Conservation (phyloP, 768 basidiomycete species). For the Auriculariales sp. region DNA sequence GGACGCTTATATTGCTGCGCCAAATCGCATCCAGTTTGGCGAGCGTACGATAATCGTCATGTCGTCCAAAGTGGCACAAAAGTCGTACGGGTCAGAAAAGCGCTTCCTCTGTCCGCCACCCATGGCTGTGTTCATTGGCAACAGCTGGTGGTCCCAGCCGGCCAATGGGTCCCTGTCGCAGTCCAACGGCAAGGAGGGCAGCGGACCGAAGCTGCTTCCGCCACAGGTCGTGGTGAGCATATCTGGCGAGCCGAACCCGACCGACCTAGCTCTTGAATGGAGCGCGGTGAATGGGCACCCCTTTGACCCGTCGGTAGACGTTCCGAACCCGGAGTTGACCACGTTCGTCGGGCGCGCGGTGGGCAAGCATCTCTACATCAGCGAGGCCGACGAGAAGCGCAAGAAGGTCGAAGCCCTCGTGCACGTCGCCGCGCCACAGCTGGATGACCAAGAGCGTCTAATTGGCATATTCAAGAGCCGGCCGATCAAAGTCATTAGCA, state of each 20-base stretch:
- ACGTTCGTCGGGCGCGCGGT: constrained; percentile 89
- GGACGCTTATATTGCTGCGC: constrained; percentile 71
- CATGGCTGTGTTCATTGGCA: constrained; percentile 86
- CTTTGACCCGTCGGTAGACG: constrained; percentile 50
- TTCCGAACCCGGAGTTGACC: constrained; percentile 58
- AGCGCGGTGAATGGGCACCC: constrained; percentile 70
- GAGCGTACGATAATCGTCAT: constrained; percentile 92
- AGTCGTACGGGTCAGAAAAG: constrained; percentile 93
- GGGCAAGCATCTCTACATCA: constrained; percentile 90
- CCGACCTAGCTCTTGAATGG: constrained; percentile 82
- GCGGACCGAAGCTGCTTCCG: constrained; percentile 59
- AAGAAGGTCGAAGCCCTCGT: constrained; percentile 91
- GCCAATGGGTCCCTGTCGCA: constrained; percentile 55
- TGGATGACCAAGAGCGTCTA: constrained; percentile 66
- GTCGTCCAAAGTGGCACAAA: constrained; percentile 96
- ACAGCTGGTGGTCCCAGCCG: constrained; percentile 90
- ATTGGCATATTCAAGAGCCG: constrained; percentile 84
- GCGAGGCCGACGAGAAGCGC: constrained; percentile 89
- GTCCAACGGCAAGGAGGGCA: no score
- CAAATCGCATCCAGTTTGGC: constrained; percentile 78
- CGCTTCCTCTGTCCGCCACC: constrained; percentile 90
- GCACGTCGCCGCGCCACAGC: constrained; percentile 67
- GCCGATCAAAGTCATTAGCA: constrained; percentile 97
- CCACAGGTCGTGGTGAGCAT: constrained; percentile 83
- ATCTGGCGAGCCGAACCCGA: constrained; percentile 75